Evolutionary conservation across 768 basidiomycete species (phyloP).

Genomic region (Termitomyces heimii): DNA sequence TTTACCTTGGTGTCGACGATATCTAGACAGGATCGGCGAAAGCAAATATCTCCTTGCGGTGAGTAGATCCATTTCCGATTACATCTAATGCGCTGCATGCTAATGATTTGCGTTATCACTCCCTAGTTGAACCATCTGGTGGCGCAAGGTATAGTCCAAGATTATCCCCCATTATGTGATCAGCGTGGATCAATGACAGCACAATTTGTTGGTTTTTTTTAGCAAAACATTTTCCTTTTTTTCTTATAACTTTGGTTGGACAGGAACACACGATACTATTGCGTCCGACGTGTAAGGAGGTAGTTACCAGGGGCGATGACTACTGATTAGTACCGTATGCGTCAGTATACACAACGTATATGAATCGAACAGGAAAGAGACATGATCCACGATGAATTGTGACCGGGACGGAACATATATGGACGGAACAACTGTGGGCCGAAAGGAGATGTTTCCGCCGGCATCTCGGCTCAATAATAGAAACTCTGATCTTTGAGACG

Average conservation of each 20-base stretch:
- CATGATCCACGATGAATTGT: neutral
- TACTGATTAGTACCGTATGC: constrained; percentile 36
- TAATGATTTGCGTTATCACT: neutral
- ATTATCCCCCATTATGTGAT: constrained; percentile 91
- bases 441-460: neutral
- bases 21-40: constrained; percentile 90
- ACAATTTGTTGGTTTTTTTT: constrained; percentile 60
- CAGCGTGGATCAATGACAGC: constrained; percentile 86
- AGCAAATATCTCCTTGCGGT: constrained; percentile 91
- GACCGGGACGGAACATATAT: constrained; percentile 1
- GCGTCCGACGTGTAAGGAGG: constrained; percentile 80
- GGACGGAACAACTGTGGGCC: neutral
- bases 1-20: constrained; percentile 91
- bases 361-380: neutral
- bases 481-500: neutral
- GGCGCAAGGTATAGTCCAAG: constrained; percentile 79
- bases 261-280: constrained; percentile 85
- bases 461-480: constrained; percentile 2
- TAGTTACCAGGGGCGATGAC: constrained; percentile 81
- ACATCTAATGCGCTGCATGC: neutral
- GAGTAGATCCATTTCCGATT: constrained; percentile 17
- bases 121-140: constrained; percentile 85
- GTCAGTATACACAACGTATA: neutral
- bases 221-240: neutral
- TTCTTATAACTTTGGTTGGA: neutral